These are phyloP conservation scores for Candida ipomoeae DNA, from an alignment of 805 yeast genomes.

Conservation along the genomic window DNA sequence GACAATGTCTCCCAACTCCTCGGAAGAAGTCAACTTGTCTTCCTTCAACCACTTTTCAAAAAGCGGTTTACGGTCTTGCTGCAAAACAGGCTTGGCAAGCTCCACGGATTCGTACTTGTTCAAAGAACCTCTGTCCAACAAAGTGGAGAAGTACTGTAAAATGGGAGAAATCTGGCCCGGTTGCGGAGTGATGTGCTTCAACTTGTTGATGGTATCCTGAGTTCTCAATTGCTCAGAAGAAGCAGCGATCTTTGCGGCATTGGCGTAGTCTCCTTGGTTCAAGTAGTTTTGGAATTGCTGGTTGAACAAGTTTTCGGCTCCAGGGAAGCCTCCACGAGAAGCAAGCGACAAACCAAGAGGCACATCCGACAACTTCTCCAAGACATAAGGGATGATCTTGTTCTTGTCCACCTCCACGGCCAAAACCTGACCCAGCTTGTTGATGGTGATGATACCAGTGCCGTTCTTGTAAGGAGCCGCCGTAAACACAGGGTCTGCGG, in stretches of 20 bases:
- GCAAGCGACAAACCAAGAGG: slow-evolving; percentile 83
- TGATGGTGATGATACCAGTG: slow-evolving; percentile 88
- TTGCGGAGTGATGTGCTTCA: slow-evolving; percentile 84
- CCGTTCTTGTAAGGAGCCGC: slow-evolving; percentile 68
- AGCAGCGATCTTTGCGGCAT: slow-evolving; percentile 97
- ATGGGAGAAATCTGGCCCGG: slow-evolving; percentile 96
- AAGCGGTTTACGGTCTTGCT: slow-evolving; percentile 88
- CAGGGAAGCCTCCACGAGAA: slow-evolving; percentile 93
- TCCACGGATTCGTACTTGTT: slow-evolving; percentile 93
- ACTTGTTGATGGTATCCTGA: slow-evolving; percentile 87
- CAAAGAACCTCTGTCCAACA: slow-evolving; percentile 87
- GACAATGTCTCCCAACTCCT: slow-evolving; percentile 94
- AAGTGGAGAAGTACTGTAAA: slow-evolving; percentile 83
- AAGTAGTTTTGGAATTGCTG: slow-evolving; percentile 89
- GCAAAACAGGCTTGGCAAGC: slow-evolving; percentile 90
- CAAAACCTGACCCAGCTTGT: slow-evolving; percentile 91
- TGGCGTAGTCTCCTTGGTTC: slow-evolving; percentile 78
- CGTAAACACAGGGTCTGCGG: slow-evolving; percentile 92
- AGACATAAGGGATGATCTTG: slow-evolving; percentile 82
- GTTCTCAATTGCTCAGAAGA: slow-evolving; percentile 90
- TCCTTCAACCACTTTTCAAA: slow-evolving; percentile 96
- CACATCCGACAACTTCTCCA: slow-evolving; percentile 82
- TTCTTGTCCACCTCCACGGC: slow-evolving; percentile 85
- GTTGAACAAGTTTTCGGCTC: slow-evolving; percentile 87
- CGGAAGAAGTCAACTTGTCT: slow-evolving; percentile 91